These are phyloP conservation scores for Sanghuangporus sanghuang DNA, from an alignment of 1,284 basidiomycete genomes.

Conservation along the genomic window DNA sequence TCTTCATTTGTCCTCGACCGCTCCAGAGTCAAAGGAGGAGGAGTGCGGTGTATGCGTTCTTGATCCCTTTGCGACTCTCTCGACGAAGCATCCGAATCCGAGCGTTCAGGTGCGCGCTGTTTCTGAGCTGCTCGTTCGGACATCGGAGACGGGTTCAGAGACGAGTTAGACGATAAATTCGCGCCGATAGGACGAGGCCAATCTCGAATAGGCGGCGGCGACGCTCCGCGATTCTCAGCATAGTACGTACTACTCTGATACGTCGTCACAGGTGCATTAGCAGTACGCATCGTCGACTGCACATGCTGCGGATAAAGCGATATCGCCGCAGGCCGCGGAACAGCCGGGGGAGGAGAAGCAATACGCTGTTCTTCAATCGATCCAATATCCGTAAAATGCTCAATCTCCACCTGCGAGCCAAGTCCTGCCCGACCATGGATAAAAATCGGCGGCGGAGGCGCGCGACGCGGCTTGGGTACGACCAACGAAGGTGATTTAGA, in stretches of 20 bases:
- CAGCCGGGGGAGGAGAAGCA: constrained; percentile 20
- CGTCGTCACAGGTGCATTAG: background rate
- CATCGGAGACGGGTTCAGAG: constrained; percentile 4
- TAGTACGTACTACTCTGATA: constrained; percentile 8
- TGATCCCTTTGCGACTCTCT: background rate
- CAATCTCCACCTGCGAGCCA: constrained; percentile 40
- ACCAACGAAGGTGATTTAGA: constrained; percentile 29
- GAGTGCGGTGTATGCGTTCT: background rate
- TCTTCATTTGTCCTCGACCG: background rate
- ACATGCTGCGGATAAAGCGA: constrained; percentile 29
- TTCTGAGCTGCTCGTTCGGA: constrained; percentile 13
- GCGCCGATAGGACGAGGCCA: constrained; percentile 43
- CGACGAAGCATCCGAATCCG: constrained; percentile 2
- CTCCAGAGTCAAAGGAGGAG: constrained; percentile 1
- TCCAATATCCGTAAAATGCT: constrained; percentile 35
- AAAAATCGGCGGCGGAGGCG: constrained; percentile 28
- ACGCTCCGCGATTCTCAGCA: constrained; percentile 22
- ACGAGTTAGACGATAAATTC: constrained; percentile 16
- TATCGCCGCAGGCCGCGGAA: constrained; percentile 14
- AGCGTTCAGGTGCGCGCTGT: constrained; percentile 2
- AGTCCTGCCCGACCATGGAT: constrained; percentile 32
- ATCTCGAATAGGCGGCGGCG: constrained; percentile 46
- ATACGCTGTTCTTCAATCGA: constrained; percentile 22
- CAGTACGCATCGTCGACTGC: constrained; percentile 20
- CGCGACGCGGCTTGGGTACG: constrained; percentile 37